Conservation (phyloP, 2,329 filamentous ascomycete genomes). For the Periconia digitata region DNA sequence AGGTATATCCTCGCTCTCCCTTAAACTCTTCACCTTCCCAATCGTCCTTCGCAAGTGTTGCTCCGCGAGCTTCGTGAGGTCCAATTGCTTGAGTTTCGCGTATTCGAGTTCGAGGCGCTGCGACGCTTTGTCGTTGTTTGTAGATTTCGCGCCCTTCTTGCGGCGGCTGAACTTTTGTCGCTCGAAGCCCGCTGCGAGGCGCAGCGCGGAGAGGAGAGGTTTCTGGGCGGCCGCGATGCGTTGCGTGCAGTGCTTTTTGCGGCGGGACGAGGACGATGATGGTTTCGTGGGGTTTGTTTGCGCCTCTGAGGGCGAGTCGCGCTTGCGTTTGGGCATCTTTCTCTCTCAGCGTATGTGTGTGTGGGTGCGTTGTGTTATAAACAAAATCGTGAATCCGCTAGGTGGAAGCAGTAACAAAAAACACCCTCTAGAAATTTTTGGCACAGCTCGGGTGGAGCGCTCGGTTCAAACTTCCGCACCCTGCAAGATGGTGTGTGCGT, state of each 20-base stretch:
- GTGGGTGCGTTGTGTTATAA: not conserved
- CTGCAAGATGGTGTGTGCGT: no score
- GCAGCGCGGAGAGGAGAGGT: conserved; percentile 65
- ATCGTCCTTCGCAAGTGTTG: conserved; percentile 60
- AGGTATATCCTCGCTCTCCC: conserved; percentile 52
- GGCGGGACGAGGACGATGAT: conserved; percentile 9
- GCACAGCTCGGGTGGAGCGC: not conserved
- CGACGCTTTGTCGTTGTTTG: conserved; percentile 52
- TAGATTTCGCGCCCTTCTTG: conserved; percentile 55
- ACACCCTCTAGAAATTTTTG: no score
- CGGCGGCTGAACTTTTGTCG: conserved; percentile 71
- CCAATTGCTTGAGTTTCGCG: conserved; percentile 58
- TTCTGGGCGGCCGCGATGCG: conserved; percentile 58
- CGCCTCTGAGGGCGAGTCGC: conserved; percentile 13
- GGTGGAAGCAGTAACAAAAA: no score
- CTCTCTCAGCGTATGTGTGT: not conserved
- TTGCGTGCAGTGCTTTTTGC: conserved; percentile 36
- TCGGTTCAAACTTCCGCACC: no score
- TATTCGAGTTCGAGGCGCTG: conserved; percentile 66
- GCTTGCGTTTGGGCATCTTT: conserved; percentile 40
- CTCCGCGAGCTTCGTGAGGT: conserved; percentile 53
- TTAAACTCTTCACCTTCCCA: conserved; percentile 59
- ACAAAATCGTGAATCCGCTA: not conserved
- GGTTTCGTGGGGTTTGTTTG: conserved; percentile 3
- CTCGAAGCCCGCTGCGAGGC: conserved; percentile 74